These are phyloP conservation scores for Ceratocystis huliohia DNA, from an alignment of 2,329 filamentous ascomycete species.

Conservation along the genomic window DNA sequence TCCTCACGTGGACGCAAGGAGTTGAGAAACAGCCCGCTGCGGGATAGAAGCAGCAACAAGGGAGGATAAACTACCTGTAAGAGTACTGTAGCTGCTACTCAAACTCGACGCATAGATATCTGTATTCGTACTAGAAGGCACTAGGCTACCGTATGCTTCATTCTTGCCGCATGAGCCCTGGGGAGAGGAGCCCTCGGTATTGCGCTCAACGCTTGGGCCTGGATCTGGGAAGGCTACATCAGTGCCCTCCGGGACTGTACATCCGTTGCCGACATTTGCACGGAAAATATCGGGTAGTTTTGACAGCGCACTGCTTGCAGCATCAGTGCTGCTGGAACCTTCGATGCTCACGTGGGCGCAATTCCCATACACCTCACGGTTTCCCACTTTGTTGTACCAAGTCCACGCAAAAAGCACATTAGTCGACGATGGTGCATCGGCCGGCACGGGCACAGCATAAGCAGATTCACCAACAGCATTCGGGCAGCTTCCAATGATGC, in stretches of 20 bases:
- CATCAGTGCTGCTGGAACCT: constrained; percentile 17
- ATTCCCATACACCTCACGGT: constrained; percentile 60
- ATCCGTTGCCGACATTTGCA: constrained; percentile 49
- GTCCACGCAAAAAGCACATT: constrained; percentile 48
- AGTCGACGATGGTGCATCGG: constrained; percentile 35
- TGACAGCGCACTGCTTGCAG: constrained; percentile 41
- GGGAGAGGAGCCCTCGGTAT: constrained; percentile 26
- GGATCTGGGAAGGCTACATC: constrained; percentile 52
- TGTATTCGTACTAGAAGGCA: neutral
- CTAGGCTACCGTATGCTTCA: neutral
- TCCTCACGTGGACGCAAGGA: neutral
- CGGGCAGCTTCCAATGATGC: constrained; percentile 30
- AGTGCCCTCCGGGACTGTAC: constrained; percentile 40
- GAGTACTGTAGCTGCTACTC: neutral
- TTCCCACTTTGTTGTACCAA: constrained; percentile 50
- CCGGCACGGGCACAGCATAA: constrained; percentile 45
- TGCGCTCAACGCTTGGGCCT: constrained; percentile 38
- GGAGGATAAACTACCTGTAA: constrained; percentile 7
- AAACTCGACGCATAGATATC: neutral
- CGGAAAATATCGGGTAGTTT: constrained; percentile 41
- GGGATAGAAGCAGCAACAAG: neutral
- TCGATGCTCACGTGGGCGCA: constrained; percentile 47
- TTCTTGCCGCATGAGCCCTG: constrained; percentile 19
- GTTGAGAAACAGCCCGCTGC: too few relatives aligned
- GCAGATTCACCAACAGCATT: constrained; percentile 26